Conservation (phyloP, 257 asterid species). For the Coffea canephora region DNA sequence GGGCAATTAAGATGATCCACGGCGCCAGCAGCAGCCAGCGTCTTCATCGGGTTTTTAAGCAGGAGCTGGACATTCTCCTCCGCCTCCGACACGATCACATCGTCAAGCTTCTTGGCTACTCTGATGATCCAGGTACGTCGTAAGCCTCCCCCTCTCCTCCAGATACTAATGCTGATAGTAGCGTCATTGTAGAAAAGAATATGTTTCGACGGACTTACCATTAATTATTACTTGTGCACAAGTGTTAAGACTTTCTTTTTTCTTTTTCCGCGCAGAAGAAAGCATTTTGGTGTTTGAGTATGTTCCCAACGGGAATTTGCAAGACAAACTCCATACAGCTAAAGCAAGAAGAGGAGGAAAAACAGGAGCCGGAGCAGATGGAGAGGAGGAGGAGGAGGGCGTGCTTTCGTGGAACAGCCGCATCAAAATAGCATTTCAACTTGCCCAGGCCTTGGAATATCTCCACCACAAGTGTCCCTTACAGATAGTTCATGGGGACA, state of each 20-base stretch:
- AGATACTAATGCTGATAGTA: no score
- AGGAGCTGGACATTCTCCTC: constrained; percentile 52
- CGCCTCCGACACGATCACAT: constrained; percentile 48
- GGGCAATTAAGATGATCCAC: constrained; percentile 47
- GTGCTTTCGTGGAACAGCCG: constrained; percentile 55
- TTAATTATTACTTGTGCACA: no score
- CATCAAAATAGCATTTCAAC: constrained; percentile 55
- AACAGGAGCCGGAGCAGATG: no score
- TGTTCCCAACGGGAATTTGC: constrained; percentile 53
- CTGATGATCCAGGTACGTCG: constrained; percentile 42
- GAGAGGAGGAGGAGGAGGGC: neutral
- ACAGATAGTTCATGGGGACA: constrained; percentile 69
- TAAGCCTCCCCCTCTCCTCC: no score
- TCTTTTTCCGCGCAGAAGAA: constrained; percentile 27
- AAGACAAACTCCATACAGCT: constrained; percentile 46
- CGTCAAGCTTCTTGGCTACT: constrained; percentile 52
- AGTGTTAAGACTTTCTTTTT: no score
- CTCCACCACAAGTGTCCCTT: constrained; percentile 52
- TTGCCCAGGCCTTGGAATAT: constrained; percentile 58
- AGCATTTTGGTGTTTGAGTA: constrained; percentile 55
- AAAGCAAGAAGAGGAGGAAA: no score
- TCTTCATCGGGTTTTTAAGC: constrained; percentile 40
- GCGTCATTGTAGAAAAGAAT: no score
- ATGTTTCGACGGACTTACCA: no score
- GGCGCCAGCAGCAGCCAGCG: constrained; percentile 57